A percentile compares a stretch with the other conserved stretches of the same genome.
phyloP scores from a whole-genome alignment of 306 rosid genomes.

The Biancaea sappan region DNA sequence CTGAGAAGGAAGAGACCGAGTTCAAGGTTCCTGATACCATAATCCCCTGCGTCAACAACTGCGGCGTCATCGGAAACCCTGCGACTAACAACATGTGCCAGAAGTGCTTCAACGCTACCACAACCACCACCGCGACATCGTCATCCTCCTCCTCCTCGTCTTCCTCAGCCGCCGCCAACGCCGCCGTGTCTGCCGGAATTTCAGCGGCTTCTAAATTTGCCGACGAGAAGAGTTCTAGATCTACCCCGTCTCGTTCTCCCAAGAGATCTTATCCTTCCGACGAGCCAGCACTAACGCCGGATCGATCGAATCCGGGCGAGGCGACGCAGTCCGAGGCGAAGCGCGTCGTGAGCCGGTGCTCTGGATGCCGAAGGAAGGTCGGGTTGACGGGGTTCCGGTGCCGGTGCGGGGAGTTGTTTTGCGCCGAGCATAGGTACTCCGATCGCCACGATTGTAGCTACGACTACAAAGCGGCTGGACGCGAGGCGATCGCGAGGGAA shows the following conservation, averaged over 20 bases:
- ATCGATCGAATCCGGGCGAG: slow-evolving; percentile 35
- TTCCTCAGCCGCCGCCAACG: not conserved
- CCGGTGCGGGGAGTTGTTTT: slow-evolving; percentile 92
- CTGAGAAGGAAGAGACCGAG: slow-evolving; percentile 82
- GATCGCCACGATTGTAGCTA: slow-evolving; percentile 88
- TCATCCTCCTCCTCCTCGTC: not conserved
- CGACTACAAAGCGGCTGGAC: slow-evolving; percentile 71
- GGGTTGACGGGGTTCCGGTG: slow-evolving; percentile 92
- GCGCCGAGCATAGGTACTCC: slow-evolving; percentile 88
- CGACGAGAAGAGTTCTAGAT: slow-evolving; percentile 52
- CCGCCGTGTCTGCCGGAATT: not conserved
- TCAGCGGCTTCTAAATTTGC: slow-evolving; percentile 48
- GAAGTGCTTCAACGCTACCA: slow-evolving; percentile 67
- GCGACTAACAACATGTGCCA: slow-evolving; percentile 79
- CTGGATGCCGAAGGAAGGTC: slow-evolving; percentile 77
- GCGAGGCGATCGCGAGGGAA: slow-evolving; percentile 71
- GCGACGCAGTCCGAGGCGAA: slow-evolving; percentile 39
- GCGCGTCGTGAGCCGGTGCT: slow-evolving; percentile 78
- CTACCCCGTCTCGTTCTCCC: slow-evolving; percentile 49
- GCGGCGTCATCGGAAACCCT: slow-evolving; percentile 70
- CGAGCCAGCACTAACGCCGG: not conserved
- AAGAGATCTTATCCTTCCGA: slow-evolving; percentile 42
- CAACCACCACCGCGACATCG: slow-evolving; percentile 27
- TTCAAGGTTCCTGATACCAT: slow-evolving; percentile 80
- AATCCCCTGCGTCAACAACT: slow-evolving; percentile 73